These are phyloP conservation scores for Amylostereum areolatum DNA, from an alignment of 1,284 basidiomycete genomes.

Conservation along the genomic window DNA sequence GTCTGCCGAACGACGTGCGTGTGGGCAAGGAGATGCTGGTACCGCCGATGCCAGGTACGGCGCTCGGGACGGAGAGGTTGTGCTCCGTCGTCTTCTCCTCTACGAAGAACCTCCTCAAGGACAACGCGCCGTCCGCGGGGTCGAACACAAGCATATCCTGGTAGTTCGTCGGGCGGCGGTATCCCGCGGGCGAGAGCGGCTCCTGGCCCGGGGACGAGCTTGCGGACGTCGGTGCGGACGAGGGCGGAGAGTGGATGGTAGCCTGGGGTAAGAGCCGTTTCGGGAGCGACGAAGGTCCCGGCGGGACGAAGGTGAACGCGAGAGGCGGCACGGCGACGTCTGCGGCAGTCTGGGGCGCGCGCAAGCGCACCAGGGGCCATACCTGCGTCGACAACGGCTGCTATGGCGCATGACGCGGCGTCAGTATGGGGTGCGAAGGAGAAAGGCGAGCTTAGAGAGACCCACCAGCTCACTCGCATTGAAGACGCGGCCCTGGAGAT, in stretches of 20 bases:
- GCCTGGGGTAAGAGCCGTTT: conserved; percentile 34
- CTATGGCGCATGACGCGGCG: conserved; percentile 19
- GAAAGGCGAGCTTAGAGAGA: conserved; percentile 6
- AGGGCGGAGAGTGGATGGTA: conserved; percentile 22
- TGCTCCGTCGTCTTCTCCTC: conserved; percentile 31
- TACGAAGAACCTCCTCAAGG: conserved; percentile 46
- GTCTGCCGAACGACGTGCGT: conserved; percentile 18
- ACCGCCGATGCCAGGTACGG: conserved; percentile 31
- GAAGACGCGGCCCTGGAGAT: conserved; percentile 50
- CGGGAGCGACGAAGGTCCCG: conserved; percentile 30
- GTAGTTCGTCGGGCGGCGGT: conserved; percentile 36
- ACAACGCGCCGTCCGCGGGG: conserved; percentile 49
- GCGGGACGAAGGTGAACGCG: conserved; percentile 49
- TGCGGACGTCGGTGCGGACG: conserved; percentile 15
- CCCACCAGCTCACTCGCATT: conserved; percentile 50
- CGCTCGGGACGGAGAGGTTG: conserved; percentile 21
- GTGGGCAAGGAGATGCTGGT: conserved; percentile 38
- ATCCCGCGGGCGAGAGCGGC: conserved; percentile 28
- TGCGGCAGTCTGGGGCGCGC: conserved; percentile 27
- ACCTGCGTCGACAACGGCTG: conserved; percentile 51
- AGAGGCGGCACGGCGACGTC: conserved; percentile 28
- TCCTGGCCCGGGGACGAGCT: conserved; percentile 11
- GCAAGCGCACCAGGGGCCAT: conserved; percentile 52
- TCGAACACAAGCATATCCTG: conserved; percentile 67
- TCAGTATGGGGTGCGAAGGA: not conserved